A percentile compares a stretch with the other conserved stretches of the same genome.
Evolutionary conservation across 768 basidiomycete genomes (phyloP).

Genomic region (Boletellus emodensis): DNA sequence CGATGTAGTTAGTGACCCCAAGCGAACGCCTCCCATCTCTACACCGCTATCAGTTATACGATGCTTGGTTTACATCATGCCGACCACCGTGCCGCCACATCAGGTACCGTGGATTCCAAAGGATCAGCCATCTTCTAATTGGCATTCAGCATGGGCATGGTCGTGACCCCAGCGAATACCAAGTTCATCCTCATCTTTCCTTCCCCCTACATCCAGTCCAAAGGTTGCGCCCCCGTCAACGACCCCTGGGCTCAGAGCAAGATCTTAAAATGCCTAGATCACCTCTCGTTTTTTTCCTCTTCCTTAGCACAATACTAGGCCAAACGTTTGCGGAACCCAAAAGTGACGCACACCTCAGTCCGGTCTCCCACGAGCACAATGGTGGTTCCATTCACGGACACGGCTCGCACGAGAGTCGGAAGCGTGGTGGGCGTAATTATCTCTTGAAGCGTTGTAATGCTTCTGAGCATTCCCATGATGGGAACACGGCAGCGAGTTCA

Average conservation of each 20-base stretch:
- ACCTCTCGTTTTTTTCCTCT: slow-evolving; percentile 10
- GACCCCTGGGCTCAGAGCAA: neutral
- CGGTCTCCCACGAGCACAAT: neutral
- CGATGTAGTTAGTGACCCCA: no score
- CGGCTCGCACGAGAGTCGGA: slow-evolving; percentile 11
- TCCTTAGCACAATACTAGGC: neutral
- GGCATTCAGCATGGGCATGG: slow-evolving; percentile 1
- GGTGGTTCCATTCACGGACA: neutral
- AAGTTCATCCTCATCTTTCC: neutral
- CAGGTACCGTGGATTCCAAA: slow-evolving; percentile 14
- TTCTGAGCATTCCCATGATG: slow-evolving; percentile 5
- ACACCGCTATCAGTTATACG: no score
- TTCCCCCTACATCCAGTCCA: neutral
- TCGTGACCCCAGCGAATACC: neutral
- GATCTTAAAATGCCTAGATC: slow-evolving; percentile 10
- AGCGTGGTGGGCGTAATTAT: slow-evolving; percentile 12
- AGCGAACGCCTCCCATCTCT: no score
- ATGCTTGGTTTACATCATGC: neutral
- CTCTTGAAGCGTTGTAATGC: slow-evolving; percentile 17
- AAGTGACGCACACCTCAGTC: neutral
- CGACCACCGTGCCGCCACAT: neutral
- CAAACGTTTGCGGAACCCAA: slow-evolving; percentile 3
- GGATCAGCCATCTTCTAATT: neutral
- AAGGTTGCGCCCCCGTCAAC: neutral
- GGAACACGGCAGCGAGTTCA: neutral